Conservation (phyloP, 192 early-diverging fungal species). For the Coemansia sp. region DNA sequence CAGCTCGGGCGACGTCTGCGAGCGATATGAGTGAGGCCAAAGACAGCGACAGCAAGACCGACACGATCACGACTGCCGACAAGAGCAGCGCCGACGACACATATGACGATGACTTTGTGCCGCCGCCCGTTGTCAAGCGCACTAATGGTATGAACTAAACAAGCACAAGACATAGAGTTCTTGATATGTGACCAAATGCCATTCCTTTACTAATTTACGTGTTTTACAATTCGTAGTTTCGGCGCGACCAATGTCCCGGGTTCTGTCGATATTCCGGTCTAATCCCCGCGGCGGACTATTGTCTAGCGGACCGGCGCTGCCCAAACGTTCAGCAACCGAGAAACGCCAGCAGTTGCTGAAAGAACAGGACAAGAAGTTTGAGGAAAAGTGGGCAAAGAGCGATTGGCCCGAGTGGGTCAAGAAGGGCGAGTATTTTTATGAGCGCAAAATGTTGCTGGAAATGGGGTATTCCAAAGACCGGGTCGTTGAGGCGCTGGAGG, state of each 20-base stretch:
- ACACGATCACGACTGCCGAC: not conserved
- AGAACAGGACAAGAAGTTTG: constrained; percentile 49
- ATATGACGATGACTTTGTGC: constrained; percentile 33
- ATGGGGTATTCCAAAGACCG: constrained; percentile 57
- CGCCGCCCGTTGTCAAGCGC: constrained; percentile 54
- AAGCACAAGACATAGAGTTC: not conserved
- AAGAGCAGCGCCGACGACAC: constrained; percentile 12
- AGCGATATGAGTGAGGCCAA: not conserved
- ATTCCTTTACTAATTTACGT: not conserved
- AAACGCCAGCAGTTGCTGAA: constrained; percentile 33
- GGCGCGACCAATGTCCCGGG: constrained; percentile 54
- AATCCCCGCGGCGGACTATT: constrained; percentile 12
- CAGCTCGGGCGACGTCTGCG: not conserved
- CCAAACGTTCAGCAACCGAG: constrained; percentile 27
- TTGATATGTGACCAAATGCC: not conserved
- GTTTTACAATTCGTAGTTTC: constrained; percentile 27
- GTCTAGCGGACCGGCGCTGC: constrained; percentile 14
- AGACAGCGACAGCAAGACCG: constrained; percentile 1
- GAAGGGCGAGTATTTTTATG: constrained; percentile 38
- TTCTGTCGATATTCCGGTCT: constrained; percentile 51
- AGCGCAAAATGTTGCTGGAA: constrained; percentile 46
- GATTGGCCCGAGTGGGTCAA: constrained; percentile 54
- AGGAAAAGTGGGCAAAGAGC: constrained; percentile 46
- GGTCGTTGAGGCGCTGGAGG: constrained; percentile 55
- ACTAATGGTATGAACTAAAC: constrained; percentile 49